Conservation (phyloP, 352 stramenopile species). For the Pythium apleroticum region DNA sequence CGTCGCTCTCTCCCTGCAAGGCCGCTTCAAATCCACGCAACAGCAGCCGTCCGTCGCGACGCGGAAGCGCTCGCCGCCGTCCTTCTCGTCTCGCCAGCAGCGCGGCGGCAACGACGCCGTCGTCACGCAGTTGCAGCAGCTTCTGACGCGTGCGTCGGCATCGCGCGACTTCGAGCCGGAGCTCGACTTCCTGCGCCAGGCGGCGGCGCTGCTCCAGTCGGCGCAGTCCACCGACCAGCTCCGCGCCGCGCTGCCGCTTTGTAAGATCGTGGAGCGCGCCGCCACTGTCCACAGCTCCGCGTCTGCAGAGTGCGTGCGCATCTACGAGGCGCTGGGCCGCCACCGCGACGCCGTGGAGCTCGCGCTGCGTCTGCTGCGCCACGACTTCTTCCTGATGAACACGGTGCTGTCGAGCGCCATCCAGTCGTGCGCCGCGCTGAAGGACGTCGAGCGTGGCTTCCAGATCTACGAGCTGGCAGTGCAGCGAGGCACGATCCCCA, state of each 20-base stretch:
- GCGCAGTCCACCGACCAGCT: conserved; percentile 57
- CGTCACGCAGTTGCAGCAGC: conserved; percentile 38
- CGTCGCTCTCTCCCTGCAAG: not conserved
- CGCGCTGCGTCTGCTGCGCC: conserved; percentile 47
- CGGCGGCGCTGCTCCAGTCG: conserved; percentile 41
- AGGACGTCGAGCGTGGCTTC: conserved; percentile 54
- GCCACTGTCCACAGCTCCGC: conserved; percentile 39
- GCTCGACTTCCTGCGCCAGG: conserved; percentile 50
- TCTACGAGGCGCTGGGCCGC: conserved; percentile 57
- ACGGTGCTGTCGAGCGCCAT: conserved; percentile 56
- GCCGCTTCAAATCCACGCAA: conserved; percentile 14
- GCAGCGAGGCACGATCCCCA: conserved; percentile 63
- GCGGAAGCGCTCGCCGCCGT: conserved; percentile 9
- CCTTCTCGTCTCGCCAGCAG: conserved; percentile 12
- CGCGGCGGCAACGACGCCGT: conserved; percentile 12
- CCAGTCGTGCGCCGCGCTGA: conserved; percentile 52
- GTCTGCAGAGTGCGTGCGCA: conserved; percentile 56
- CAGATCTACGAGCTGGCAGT: conserved; percentile 57
- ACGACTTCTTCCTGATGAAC: conserved; percentile 73
- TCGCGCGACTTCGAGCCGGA: conserved; percentile 37
- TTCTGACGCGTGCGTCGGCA: conserved; percentile 35
- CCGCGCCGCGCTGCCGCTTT: conserved; percentile 57
- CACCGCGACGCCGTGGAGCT: conserved; percentile 52
- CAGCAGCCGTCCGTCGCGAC: not conserved
- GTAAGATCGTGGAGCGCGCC: conserved; percentile 43